Evolutionary conservation across 169 alveolate genomes (phyloP), one percentile per base, ranked within the genome.

Genomic region (Plasmodium gonderi): DNA sequence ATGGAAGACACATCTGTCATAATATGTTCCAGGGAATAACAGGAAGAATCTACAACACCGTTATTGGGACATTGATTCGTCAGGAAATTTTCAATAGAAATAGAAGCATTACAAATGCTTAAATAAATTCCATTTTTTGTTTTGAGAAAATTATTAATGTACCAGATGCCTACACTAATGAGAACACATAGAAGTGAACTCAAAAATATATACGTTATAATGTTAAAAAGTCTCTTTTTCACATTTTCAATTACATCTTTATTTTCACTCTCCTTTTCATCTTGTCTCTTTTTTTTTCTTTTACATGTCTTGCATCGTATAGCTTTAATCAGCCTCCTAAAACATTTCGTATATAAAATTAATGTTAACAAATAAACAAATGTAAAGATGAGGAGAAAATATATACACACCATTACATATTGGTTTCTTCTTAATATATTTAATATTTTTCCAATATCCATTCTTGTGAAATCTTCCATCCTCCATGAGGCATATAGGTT

Each of bases 401-500:
- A 81, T 1, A 81, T 20, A 68, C 80, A 68, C 17, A 23, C 17
- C 51, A 81, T 44, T 20, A 81, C 51, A 74, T 67, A 81, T 36
- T 45, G 91, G 12, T 81, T 81, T 45, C 91, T 81, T 45, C 38
- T 69, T 8, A 81, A 17, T 33, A 81, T 81, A 6, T 38, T 31
- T 7, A 81, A 23, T 3, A 68, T 38, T 20, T 69, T 68, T 20
- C 6, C 60, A 0, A 44, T 3, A 29, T 81, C 20, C 47, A 81
- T 20, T 5, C 75, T 42, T 3, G 80, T 9, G 11, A 81, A 69
- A 26, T 81, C 91, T 29, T 81, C 91, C 80, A 81, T 68, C 54
- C 77, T 81, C 91, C 91, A 81, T n/a, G 91, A 81, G 7, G 91
- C 8, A 51, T 67, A 68, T 26, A 81, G 11, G 51, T 4, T 17